Base-by-base conservation (phyloP, 2,329 filamentous ascomycete species). In the Anthostomella pinea region DNA sequence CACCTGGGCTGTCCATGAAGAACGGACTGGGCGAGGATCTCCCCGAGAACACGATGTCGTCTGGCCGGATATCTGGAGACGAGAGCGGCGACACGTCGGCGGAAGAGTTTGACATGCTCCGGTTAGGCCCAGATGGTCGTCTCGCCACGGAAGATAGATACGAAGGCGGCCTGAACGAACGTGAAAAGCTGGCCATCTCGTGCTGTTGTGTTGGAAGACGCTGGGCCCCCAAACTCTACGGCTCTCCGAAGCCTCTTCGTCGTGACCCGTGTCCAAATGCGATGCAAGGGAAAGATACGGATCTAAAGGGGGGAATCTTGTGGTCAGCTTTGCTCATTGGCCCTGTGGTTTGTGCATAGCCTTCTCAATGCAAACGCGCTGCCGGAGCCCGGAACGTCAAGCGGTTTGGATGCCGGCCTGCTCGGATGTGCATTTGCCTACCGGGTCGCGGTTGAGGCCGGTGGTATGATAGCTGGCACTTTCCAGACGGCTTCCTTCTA, bases 141-240 rank as follows among this genome's bases (percentile, higher is more conserved):
- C 68, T 60, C 30, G 67, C 64, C 43, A 53, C 52, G 16, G 62
- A 49, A 36, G 69, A 60, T 21, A 71, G 58, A 46, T 68, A 70
- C 16, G 62, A 62, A 25, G 69, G 58, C 6, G 69, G 63, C 47
- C 73, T 70, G 55, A 76, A 67, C 9, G 72, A 72, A 47, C 70
- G 67, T 29, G 67, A 63, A 41, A 74, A 59, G 53, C 60, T 68
- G 40, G 71, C 65, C 72, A 77, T 76, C 35, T 48, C 39, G 41
- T 24, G 28, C 17, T 29, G 35, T 29, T 19, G 14, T 24, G 26
- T 17, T 18, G 17, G 8, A 9, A 34, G 7, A 26, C 29, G 21
- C 23, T 17, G 8, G 21, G 30, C 29, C 17, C 32, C 41, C 29
- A 25, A 41, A 31, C 25, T 16, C 38, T 22, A n/a, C n/a, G n/a